Evolutionary conservation across 108 stramenopile species (phyloP), one percentile per base, ranked within the genome.

Genomic region (Pseudonitzschia multistriata): DNA sequence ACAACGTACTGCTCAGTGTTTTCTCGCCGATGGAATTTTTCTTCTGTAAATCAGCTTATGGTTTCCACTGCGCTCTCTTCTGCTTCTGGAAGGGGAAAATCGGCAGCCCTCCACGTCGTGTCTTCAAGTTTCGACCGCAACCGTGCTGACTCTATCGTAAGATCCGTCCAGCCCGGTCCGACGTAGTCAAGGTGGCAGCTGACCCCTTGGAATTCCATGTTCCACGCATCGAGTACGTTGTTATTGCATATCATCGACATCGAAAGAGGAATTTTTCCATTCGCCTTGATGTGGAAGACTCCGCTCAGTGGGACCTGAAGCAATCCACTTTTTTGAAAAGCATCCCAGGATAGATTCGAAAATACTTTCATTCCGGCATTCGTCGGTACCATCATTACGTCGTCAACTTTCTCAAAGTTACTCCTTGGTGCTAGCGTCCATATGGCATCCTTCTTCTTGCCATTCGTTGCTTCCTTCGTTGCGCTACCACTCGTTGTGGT

Each of bases 171-270:
- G 40, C 75, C 75, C 14, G 66, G n/a, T 34, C 67, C 49, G 8
- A 76, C 31, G 31, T 42, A 35, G 28, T 76, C 64, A 15, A 82
- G 22, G 17, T 48, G 62, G 56, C 81, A 82, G n/a, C 52, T 55
- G 7, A 72, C 25, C 21, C 77, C 81, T 22, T 71, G 29, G 27
- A 82, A 39, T 42, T 62, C 49, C 70, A 82, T 55, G 4, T 60
- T 72, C 67, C 66, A 76, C 3, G 45, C 37, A 63, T 82, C 50
- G 33, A 82, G 53, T 8, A 70, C 13, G 34, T 67, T 36, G 64
- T 81, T 81, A 54, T 82, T 77, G 47, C 81, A 82, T 64, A 82
- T 29, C 30, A 82, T 74, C 8, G 63, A 45, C 49, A 82, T 59
- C 15, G 77, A 78, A 33, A 67, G 22, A 10, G 73, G 77, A 19